A percentile compares a stretch with the other conserved stretches of the same genome.
Evolutionary conservation across 306 rosid genomes (phyloP).

Genomic region (Cicer judaicum): DNA sequence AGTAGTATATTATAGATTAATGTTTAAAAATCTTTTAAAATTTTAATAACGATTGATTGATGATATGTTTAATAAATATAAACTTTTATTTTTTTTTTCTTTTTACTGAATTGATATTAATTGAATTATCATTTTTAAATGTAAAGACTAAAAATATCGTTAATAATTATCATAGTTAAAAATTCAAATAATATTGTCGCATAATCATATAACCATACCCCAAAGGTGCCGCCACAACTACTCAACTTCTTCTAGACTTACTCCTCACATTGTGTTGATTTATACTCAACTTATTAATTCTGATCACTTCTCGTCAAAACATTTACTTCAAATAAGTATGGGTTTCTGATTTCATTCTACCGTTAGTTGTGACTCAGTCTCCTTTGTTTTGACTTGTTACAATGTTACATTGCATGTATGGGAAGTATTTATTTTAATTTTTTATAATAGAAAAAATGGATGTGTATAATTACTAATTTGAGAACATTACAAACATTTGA

Average conservation of each 20-base stretch:
- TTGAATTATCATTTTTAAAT: too few relatives aligned
- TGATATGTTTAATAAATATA: too few relatives aligned
- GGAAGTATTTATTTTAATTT: background rate
- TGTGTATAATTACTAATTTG: background rate
- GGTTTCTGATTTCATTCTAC: background rate
- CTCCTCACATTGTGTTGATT: slow-evolving; percentile 31
- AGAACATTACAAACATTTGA: background rate
- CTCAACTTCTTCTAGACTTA: slow-evolving; percentile 34
- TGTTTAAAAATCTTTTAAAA: too few relatives aligned
- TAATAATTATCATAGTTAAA: too few relatives aligned
- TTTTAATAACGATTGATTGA: too few relatives aligned
- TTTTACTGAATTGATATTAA: too few relatives aligned
- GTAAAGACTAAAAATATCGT: too few relatives aligned
- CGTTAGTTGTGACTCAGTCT: background rate
- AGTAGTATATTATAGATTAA: too few relatives aligned
- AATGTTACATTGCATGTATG: background rate
- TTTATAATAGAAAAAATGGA: background rate
- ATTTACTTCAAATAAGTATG: slow-evolving; percentile 31
- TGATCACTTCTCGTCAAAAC: slow-evolving; percentile 48
- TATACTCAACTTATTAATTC: slow-evolving; percentile 19
- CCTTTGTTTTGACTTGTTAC: slow-evolving; percentile 16
- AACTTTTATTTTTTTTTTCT: too few relatives aligned
- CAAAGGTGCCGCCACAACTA: slow-evolving; percentile 27
- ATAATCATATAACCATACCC: too few relatives aligned
- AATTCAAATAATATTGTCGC: too few relatives aligned